Evolutionary conservation across 2,329 filamentous ascomycete species (phyloP).

Genomic region (Botryotinia narcissicola): DNA sequence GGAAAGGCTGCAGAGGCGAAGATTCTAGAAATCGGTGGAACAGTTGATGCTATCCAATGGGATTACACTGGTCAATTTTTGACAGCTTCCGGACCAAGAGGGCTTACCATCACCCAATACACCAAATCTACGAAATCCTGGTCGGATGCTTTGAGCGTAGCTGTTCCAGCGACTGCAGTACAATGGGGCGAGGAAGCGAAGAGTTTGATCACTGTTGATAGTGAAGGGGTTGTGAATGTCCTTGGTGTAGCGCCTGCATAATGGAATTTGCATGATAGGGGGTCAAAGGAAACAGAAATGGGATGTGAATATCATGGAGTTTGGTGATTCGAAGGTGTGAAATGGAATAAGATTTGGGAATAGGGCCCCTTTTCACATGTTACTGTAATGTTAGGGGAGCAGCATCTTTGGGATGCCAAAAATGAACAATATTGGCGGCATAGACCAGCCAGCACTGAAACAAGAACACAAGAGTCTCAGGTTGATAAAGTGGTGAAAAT

Average conservation of each 20-base stretch:
- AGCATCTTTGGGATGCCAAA: slow-evolving; percentile 10
- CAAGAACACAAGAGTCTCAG: background rate
- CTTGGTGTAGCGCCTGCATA: slow-evolving; percentile 45
- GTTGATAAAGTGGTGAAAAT: background rate
- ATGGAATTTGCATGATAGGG: slow-evolving; percentile 2
- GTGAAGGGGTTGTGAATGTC: slow-evolving; percentile 72
- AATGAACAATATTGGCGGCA: slow-evolving; percentile 11
- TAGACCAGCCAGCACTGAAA: background rate
- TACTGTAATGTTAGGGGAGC: slow-evolving; percentile 16
- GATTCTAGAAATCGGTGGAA: slow-evolving; percentile 78
- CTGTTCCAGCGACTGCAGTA: slow-evolving; percentile 68
- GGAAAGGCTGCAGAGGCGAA: slow-evolving; percentile 78
- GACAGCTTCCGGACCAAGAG: slow-evolving; percentile 74
- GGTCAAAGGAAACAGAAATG: background rate
- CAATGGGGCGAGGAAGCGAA: slow-evolving; percentile 75
- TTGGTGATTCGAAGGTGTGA: slow-evolving; percentile 13
- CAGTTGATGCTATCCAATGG: slow-evolving; percentile 77
- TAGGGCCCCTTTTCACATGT: background rate
- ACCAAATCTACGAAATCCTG: slow-evolving; percentile 82
- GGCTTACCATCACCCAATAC: slow-evolving; percentile 86
- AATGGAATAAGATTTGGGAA: slow-evolving; percentile 9
- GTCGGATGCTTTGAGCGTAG: slow-evolving; percentile 80
- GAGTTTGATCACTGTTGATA: slow-evolving; percentile 71
- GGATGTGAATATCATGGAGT: slow-evolving; percentile 17
- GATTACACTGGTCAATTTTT: slow-evolving; percentile 95